Evolutionary conservation across 1,284 basidiomycete species (phyloP).

Genomic region (Fistulinella cinereoalba): DNA sequence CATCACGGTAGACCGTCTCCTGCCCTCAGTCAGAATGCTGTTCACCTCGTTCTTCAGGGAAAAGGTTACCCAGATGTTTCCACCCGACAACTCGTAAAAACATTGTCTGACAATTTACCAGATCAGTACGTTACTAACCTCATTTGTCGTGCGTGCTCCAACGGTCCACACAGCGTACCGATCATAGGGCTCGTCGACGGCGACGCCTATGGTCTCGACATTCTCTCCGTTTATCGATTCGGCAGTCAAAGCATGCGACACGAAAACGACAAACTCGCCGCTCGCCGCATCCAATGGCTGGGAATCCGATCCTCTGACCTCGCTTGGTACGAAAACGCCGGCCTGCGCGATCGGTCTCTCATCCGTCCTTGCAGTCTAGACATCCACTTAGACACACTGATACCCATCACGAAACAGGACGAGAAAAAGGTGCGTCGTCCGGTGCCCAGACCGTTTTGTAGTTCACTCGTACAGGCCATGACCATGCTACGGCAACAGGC

Average conservation of each 20-base stretch:
- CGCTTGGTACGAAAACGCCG: conserved; percentile 40
- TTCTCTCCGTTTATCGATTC: conserved; percentile 80
- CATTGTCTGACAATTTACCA: conserved; percentile 65
- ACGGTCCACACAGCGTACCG: conserved; percentile 49
- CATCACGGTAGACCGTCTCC: conserved; percentile 53
- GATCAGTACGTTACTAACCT: conserved; percentile 34
- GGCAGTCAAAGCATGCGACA: conserved; percentile 64
- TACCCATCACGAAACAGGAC: conserved; percentile 72
- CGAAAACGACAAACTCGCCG: conserved; percentile 61
- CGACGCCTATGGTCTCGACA: conserved; percentile 88
- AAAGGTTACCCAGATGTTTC: conserved; percentile 94
- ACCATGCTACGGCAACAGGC: conserved; percentile 55
- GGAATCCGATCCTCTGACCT: conserved; percentile 75
- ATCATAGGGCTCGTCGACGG: conserved; percentile 82
- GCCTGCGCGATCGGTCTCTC: background rate
- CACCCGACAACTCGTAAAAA: conserved; percentile 77
- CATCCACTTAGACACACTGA: conserved; percentile 56
- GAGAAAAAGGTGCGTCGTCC: conserved; percentile 58
- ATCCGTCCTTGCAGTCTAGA: conserved; percentile 46
- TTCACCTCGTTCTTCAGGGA: conserved; percentile 52
- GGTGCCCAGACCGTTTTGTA: background rate
- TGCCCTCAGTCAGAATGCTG: background rate
- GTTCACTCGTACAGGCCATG: conserved; percentile 49
- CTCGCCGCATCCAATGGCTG: conserved; percentile 70
- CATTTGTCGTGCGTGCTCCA: conserved; percentile 9